These are phyloP conservation scores for Firmiana major DNA, from an alignment of 345 rosid species.

Conservation along the genomic window DNA sequence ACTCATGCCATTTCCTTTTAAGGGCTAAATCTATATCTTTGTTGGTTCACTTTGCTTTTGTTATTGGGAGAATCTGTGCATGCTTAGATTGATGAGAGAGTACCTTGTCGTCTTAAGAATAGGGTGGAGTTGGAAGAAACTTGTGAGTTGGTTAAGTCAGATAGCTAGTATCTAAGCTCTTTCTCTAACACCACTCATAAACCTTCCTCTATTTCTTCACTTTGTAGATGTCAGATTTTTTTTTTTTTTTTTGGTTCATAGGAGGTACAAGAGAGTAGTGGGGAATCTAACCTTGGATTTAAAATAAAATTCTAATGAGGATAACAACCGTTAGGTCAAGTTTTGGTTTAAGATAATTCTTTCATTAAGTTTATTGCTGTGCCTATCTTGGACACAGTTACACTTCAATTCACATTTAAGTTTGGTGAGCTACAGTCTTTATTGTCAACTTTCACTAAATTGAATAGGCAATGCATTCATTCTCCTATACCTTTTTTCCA, in stretches of 20 bases:
- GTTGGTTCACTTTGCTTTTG: background rate
- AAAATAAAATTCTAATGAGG: no score
- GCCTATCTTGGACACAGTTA: background rate
- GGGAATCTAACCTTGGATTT: no score
- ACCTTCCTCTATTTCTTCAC: background rate
- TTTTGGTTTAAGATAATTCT: no score
- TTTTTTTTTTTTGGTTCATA: no score
- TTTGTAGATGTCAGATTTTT: background rate
- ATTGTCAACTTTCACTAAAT: background rate
- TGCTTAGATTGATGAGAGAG: background rate
- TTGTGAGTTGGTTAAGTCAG: background rate
- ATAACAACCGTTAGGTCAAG: no score
- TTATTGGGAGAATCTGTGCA: background rate
- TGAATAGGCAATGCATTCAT: slow-evolving; percentile 5
- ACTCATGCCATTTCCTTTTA: background rate
- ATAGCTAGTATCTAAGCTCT: background rate
- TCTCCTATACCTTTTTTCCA: background rate
- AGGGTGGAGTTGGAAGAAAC: background rate
- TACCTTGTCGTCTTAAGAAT: background rate
- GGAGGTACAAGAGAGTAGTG: no score
- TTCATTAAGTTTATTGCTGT: background rate
- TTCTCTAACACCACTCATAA: background rate
- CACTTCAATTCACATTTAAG: background rate
- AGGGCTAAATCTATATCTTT: background rate
- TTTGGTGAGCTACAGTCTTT: background rate